phyloP scores from a whole-genome alignment of 78 protist genomes.

The Guillardia theta region DNA sequence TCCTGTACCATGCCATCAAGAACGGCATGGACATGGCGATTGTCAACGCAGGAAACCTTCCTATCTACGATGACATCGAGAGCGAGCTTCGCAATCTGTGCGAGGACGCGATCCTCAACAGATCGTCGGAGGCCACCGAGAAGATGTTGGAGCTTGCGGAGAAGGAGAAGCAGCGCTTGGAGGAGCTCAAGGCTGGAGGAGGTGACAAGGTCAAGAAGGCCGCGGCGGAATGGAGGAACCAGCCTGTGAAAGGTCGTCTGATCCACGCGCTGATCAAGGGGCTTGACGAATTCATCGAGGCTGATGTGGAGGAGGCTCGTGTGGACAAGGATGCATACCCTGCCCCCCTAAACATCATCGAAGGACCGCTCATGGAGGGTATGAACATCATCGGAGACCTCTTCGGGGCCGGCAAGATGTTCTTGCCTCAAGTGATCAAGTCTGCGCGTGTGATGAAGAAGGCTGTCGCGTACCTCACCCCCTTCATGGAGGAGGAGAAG shows the following conservation, averaged over 20 bases:
- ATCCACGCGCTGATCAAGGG: constrained; percentile 92
- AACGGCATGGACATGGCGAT: constrained; percentile 97
- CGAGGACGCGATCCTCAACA: constrained; percentile 78
- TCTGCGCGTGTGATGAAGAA: constrained; percentile 97
- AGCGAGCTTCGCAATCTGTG: constrained; percentile 26
- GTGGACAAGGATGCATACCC: not conserved
- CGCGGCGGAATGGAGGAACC: constrained; percentile 84
- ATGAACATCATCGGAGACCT: constrained; percentile 96
- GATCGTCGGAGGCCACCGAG: constrained; percentile 51
- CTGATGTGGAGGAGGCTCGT: constrained; percentile 93
- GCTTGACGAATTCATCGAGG: constrained; percentile 81
- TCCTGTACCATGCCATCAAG: constrained; percentile 87
- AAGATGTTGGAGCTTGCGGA: constrained; percentile 10
- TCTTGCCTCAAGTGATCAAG: constrained; percentile 96
- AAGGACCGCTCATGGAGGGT: constrained; percentile 97
- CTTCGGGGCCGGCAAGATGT: constrained; percentile 99
- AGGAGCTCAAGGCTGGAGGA: constrained; percentile 40
- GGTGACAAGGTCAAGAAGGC: not conserved
- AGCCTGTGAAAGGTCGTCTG: constrained; percentile 78
- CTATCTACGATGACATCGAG: constrained; percentile 31
- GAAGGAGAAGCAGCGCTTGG: constrained; percentile 36
- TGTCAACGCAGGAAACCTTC: constrained; percentile 94
- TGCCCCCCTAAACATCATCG: constrained; percentile 71
- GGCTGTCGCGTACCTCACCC: constrained; percentile 94
- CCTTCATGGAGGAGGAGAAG: constrained; percentile 95